These are phyloP conservation scores for Cinchona pubescens DNA, from an alignment of 257 asterid genomes.

Conservation along the genomic window DNA sequence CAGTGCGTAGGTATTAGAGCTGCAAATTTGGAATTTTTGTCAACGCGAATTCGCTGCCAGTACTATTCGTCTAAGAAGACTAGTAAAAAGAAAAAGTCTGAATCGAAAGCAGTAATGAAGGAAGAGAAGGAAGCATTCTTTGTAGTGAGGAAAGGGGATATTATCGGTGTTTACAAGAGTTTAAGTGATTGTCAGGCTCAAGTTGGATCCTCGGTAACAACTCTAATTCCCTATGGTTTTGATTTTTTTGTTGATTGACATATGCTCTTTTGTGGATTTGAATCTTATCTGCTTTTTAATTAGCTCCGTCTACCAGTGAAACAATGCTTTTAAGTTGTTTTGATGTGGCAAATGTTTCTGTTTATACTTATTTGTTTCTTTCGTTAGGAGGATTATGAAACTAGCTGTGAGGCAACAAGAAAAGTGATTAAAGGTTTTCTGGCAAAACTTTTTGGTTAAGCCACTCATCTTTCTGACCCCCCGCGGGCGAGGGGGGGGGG, in stretches of 20 bases:
- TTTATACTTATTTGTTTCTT: not conserved
- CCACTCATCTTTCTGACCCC: not conserved
- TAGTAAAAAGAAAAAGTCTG: constrained; percentile 36
- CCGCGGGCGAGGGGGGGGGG: too few species aligned
- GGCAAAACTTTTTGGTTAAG: not conserved
- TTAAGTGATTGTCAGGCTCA: constrained; percentile 94
- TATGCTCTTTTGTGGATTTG: not conserved
- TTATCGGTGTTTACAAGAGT: constrained; percentile 85
- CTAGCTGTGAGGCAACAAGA: not conserved
- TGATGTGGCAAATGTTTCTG: not conserved
- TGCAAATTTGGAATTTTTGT: constrained; percentile 29
- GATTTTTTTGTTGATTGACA: not conserved
- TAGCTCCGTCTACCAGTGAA: not conserved
- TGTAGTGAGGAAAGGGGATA: constrained; percentile 92
- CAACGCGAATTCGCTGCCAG: constrained; percentile 39
- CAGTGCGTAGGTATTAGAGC: constrained; percentile 40
- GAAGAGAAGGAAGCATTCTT: constrained; percentile 88
- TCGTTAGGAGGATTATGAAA: not conserved
- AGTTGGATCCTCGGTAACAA: constrained; percentile 93
- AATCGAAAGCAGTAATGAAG: constrained; percentile 51
- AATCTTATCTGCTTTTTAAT: not conserved
- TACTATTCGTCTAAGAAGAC: constrained; percentile 55
- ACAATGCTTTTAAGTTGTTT: not conserved
- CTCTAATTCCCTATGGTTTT: constrained; percentile 11
- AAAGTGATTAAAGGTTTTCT: not conserved